Conservation (phyloP, 768 basidiomycete genomes). For the Hydnum rufescens region DNA sequence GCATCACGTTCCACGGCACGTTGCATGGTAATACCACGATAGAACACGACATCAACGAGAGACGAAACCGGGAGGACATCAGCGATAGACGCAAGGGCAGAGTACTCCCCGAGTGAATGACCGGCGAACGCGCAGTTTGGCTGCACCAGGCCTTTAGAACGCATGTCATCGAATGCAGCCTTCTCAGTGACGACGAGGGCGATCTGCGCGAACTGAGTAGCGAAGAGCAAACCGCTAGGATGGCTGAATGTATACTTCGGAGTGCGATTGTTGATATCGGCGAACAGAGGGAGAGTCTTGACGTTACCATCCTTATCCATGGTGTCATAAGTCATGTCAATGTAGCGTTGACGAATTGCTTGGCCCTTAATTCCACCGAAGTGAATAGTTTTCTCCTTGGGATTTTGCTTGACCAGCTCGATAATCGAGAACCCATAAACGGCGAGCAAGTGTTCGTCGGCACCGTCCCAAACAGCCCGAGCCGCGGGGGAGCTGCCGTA, state of each 20-base stretch:
- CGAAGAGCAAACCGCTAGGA: conserved; percentile 84
- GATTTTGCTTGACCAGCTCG: conserved; percentile 97
- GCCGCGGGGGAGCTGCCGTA: conserved; percentile 87
- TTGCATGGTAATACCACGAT: conserved; percentile 99
- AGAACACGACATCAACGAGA: conserved; percentile 96
- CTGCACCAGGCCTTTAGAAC: conserved; percentile 87
- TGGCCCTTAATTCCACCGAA: conserved; percentile 99
- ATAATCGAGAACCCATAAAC: conserved; percentile 98
- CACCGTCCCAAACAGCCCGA: conserved; percentile 91
- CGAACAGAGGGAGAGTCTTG: conserved; percentile 89
- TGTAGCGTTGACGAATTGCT: conserved; percentile 95
- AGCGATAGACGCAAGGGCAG: conserved; percentile 92
- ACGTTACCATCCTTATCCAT: conserved; percentile 92
- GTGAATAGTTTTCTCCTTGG: conserved; percentile 94
- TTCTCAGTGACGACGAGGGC: conserved; percentile 97
- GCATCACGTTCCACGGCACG: conserved; percentile 94
- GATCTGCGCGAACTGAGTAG: conserved; percentile 97
- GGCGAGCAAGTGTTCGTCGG: conserved; percentile 78
- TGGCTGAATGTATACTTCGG: conserved; percentile 98
- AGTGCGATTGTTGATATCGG: conserved; percentile 86
- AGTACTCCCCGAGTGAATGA: conserved; percentile 97
- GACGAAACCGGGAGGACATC: conserved; percentile 90
- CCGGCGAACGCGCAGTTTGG: conserved; percentile 86
- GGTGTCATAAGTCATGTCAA: conserved; percentile 97
- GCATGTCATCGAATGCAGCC: conserved; percentile 97